Evolutionary conservation across 805 yeast genomes (phyloP).

Genomic region (Metschnikowia amazonensis): DNA sequence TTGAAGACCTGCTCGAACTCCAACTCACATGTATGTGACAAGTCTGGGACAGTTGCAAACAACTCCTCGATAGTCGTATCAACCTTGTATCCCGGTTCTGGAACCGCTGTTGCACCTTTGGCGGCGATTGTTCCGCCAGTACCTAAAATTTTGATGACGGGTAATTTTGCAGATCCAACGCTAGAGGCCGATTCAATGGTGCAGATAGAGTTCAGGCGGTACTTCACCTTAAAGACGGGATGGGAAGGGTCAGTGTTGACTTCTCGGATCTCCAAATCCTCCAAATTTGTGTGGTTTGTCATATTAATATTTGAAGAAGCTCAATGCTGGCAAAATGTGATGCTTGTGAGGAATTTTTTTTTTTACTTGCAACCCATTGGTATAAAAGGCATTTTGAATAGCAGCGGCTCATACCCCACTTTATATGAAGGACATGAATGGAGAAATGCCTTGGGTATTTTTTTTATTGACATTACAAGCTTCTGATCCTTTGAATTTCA

Average conservation of each 20-base stretch:
- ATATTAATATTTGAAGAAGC: not conserved
- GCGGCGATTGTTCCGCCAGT: constrained; percentile 63
- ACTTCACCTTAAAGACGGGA: constrained; percentile 33
- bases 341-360: not conserved
- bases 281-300: constrained; percentile 2
- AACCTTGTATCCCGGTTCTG: constrained; percentile 53
- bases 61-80: constrained; percentile 39
- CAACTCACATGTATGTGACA: constrained; percentile 49
- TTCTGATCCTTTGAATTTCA: not conserved
- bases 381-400: not conserved
- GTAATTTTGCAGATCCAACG: constrained; percentile 19
- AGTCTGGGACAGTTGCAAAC: constrained; percentile 52
- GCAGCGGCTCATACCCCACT: not conserved
- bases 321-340: not conserved
- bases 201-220: constrained; percentile 31
- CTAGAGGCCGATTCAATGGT: constrained; percentile 19
- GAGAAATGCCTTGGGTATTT: not conserved
- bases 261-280: constrained; percentile 20
- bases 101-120: constrained; percentile 43
- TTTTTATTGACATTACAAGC: not conserved
- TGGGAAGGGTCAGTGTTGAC: constrained; percentile 27
- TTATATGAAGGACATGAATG: not conserved
- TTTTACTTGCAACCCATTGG: not conserved
- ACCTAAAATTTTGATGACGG: constrained; percentile 47
- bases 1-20: constrained; percentile 62